These are phyloP conservation scores for Gnaphalium uliginosum DNA, from an alignment of 129 eudicot species.

Conservation along the genomic window DNA sequence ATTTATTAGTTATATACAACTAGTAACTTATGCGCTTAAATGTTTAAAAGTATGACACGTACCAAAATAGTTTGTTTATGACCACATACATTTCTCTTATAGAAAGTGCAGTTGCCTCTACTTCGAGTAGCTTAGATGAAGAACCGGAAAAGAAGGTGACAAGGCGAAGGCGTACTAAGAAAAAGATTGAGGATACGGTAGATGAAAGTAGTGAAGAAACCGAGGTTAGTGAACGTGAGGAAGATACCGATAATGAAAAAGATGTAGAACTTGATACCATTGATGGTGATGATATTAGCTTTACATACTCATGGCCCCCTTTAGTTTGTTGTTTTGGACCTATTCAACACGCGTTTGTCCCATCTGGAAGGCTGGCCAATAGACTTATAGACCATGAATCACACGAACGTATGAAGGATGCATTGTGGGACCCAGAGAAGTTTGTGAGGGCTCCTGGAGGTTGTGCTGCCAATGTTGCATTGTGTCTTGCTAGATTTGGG, in stretches of 20 bases:
- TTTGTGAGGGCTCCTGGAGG: constrained; percentile 93
- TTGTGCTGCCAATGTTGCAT: constrained; percentile 74
- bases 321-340: constrained; percentile 94
- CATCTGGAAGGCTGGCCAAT: constrained; percentile 79
- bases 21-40: background rate
- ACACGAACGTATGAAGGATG: constrained; percentile 69
- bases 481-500: constrained; percentile 81
- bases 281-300: constrained; percentile 70
- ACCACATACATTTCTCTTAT: constrained; percentile 1
- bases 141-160: constrained; percentile 54
- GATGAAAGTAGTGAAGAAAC: constrained; percentile 52
- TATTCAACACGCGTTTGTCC: constrained; percentile 73
- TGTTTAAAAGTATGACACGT: background rate
- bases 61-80: background rate
- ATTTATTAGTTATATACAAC: background rate
- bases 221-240: constrained; percentile 55
- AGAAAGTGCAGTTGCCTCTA: constrained; percentile 32
- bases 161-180: constrained; percentile 67
- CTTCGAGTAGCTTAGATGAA: constrained; percentile 45
- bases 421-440: constrained; percentile 79
- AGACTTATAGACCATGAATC: constrained; percentile 76
- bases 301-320: constrained; percentile 86
- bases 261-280: constrained; percentile 51
- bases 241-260: constrained; percentile 49
- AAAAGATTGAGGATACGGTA: constrained; percentile 35